Base-by-base conservation (phyloP, 1,284 basidiomycete species). In the Exobasidium rhododendri region DNA sequence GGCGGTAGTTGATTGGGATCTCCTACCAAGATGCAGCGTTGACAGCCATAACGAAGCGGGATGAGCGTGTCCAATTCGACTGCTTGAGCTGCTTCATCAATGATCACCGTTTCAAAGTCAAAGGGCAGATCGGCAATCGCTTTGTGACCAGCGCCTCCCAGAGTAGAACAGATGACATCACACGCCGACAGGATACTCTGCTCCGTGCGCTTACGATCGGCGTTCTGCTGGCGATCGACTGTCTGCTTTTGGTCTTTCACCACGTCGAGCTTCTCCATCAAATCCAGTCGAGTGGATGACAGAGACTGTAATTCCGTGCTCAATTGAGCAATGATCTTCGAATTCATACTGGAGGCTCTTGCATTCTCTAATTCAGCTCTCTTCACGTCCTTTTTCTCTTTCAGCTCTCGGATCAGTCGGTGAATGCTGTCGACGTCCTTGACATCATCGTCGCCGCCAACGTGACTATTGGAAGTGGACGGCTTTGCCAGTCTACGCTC, bases 1-100 rank as follows among this genome's bases (percentile, higher is more conserved):
- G 96, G 96, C 0, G 96, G 94, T 46, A 99, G 83, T 79, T 99
- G 96, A 74, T 97, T 90, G 29, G 94, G 96, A 82, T 99, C 96
- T 45, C 96, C 96, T 52, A 99, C 94, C 86, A 99, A 88, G 66
- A 98, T 88, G 76, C 92, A 97, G 35, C 88, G 86, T 59, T 84
- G 85, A 74, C 88, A 90, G 35, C 85, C 86, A 81, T 94, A 98
- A 76, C 91, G 94, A 61, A 99, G 83, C 43, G 96, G 96, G 66
- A 99, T 98, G 62, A 99, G 82, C n/a, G 93, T 92, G 74, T 91
- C 94, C 61, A 97, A 84, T 80, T 99, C 96, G 52, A 97, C 90
- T 3, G 94, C 90, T 81, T 99, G 96, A 0, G 94, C 94, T 0
- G 96, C 96, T 81, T 99, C 96, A 77, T 99, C 96, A 68, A 98